Evolutionary conservation across 75 land plant genomes (phyloP), one percentile per base, ranked within the genome.

Genomic region (Cryptomeria japonica): DNA sequence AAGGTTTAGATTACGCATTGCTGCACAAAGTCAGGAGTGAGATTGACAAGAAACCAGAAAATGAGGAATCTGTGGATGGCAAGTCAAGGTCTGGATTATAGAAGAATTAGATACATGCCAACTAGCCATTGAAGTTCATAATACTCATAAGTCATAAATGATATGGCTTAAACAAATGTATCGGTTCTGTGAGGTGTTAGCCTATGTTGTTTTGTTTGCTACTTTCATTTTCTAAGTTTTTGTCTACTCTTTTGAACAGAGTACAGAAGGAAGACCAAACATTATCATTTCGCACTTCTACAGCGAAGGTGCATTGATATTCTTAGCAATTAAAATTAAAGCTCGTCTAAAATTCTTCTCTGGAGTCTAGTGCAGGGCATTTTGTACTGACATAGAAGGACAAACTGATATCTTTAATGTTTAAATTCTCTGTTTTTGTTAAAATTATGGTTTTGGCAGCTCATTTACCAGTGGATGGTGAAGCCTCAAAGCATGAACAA

Each of bases 1-100:
- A 98, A 86, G 99, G 99, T 78, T 94, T 98, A 88, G 99, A 98
- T 92, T 98, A 94, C 93, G 99, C 99, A 47, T 89, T 98, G 58
- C 96, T 98, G 84, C 91, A 98, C 89, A 98, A 98, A 91, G 93
- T 98, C 12, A 89, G 96, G 88, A 98, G 99, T 93, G 99, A 98
- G 89, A 97, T 98, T 85, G 99, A 95, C 88, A 98, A 96, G 89
- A 93, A 92, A 86, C 96, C 97, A 47, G 99, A 97, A 87, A 93
- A 84, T 76, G 96, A 91, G 31, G 96, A 96, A 84, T 92, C 88
- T 34, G 87, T 72, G 79, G 96, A 94, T 87, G 97, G 90, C 47
- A 94, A 94, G 77, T 86, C 91, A 18, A 94, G 93, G 98, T 96
- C 90, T 76, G 11, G 15, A 82, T 25, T 15, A 7, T 80, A 25